A percentile compares a stretch with the other conserved stretches of the same genome.
Conservation (phyloP, 169 alveolate genomes). For the Neospora caninum region DNA sequence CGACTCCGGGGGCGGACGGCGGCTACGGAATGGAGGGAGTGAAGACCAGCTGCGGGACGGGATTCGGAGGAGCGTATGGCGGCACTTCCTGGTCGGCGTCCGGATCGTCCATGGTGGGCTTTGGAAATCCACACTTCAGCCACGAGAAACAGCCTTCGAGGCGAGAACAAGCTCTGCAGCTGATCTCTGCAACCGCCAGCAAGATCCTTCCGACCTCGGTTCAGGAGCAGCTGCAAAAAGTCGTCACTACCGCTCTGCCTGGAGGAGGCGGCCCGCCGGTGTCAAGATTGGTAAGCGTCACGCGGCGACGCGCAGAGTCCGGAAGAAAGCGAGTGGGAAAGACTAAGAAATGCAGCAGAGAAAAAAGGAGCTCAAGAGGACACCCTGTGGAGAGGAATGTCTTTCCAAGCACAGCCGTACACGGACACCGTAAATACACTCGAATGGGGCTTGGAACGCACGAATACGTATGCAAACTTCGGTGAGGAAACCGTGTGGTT, state of each 20-base stretch:
- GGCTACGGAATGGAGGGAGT: not conserved
- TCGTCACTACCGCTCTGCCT: not conserved
- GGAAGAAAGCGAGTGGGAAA: no score
- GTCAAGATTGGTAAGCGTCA: not conserved
- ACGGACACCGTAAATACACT: no score
- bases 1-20: constrained; percentile 5
- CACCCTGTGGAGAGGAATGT: no score
- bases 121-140: constrained; percentile 19
- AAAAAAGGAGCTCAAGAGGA: no score
- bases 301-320: no score
- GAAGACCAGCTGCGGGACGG: not conserved
- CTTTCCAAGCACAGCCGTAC: no score
- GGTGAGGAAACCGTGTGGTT: no score
- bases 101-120: constrained; percentile 3
- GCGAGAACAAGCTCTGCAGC: constrained; percentile 33
- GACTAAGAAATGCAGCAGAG: no score
- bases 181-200: constrained; percentile 25
- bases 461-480: no score
- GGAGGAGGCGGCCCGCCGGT: not conserved
- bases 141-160: not conserved
- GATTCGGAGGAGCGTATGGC: not conserved
- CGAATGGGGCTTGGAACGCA: no score
- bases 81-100: not conserved
- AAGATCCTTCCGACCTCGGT: constrained; percentile 25
- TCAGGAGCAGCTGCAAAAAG: constrained; percentile 12